Percentiles rank a stretch among this genome's conserved stretches.
These are phyloP conservation scores for Oryza punctata DNA, from an alignment of 176 grass and related monocot genomes.

Conservation along the genomic window DNA sequence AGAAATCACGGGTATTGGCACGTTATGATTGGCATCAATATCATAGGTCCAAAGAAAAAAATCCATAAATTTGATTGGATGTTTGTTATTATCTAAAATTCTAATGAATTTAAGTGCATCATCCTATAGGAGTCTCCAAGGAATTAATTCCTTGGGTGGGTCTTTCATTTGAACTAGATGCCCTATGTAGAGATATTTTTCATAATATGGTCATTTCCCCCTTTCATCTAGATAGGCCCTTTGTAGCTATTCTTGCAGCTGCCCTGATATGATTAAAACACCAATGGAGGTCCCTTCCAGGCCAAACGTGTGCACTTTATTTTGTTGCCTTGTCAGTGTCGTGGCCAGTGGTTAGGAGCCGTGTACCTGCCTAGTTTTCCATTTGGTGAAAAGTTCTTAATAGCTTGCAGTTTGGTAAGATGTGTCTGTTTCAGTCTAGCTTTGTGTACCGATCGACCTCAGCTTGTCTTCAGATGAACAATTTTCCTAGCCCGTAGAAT, in stretches of 20 bases:
- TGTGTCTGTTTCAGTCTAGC: background rate
- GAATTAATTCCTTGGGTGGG: too few species aligned
- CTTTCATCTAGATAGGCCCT: background rate
- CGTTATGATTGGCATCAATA: background rate
- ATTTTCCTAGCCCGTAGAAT: background rate
- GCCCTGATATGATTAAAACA: background rate
- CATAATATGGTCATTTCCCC: background rate
- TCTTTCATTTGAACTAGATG: background rate
- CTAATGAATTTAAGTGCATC: background rate
- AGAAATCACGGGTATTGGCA: background rate
- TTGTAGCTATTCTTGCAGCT: background rate
- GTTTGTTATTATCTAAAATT: background rate
- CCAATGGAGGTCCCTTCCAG: background rate
- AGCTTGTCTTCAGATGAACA: background rate
- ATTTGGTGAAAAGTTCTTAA: background rate
- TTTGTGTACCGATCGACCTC: background rate
- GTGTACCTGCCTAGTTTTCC: conserved; percentile 33
- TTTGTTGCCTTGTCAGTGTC: conserved; percentile 21
- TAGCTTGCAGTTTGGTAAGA: background rate
- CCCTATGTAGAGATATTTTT: background rate
- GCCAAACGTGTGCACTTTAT: background rate
- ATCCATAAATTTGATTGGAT: background rate
- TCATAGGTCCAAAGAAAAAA: background rate
- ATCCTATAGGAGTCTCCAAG: background rate
- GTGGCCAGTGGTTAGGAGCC: background rate